A percentile compares a stretch with the other conserved stretches of the same genome.
Evolutionary conservation across 2,329 filamentous ascomycete species (phyloP).

Genomic region (Sporothrix curviconia): DNA sequence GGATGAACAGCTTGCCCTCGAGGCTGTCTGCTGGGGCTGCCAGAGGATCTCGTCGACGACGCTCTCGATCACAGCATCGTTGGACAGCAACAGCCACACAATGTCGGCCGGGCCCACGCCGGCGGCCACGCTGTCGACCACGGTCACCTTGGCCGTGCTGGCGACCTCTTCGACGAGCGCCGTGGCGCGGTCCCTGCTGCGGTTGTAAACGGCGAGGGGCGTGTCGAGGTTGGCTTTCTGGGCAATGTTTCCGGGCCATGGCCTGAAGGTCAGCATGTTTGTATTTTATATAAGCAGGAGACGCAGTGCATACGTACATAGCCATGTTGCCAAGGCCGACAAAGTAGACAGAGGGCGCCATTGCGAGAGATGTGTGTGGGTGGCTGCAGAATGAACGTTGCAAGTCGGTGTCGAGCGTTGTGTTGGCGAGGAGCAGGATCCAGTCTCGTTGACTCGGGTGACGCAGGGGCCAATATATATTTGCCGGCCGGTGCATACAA

Average conservation of each 20-base stretch:
- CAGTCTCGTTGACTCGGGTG: too few species aligned
- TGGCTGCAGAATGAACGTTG: too few species aligned
- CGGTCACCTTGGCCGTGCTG: constrained; percentile 53
- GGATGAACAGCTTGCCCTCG: constrained; percentile 70
- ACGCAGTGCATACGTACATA: constrained; percentile 44
- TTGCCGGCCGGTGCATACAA: too few species aligned
- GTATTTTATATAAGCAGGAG: background rate
- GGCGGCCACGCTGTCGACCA: constrained; percentile 57
- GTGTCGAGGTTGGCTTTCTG: constrained; percentile 66
- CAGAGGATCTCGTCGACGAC: constrained; percentile 60
- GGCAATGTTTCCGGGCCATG: constrained; percentile 77
- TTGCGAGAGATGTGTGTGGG: too few species aligned
- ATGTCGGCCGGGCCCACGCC: constrained; percentile 65
- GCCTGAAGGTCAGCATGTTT: constrained; percentile 42
- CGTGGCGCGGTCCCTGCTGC: constrained; percentile 59
- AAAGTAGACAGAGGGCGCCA: constrained; percentile 62
- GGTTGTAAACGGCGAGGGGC: constrained; percentile 75
- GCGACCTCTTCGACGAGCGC: constrained; percentile 56
- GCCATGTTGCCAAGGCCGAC: constrained; percentile 84
- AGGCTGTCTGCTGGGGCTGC: constrained; percentile 51
- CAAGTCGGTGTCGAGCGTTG: too few species aligned
- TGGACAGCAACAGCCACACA: constrained; percentile 74
- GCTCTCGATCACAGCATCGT: constrained; percentile 74
- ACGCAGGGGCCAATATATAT: too few species aligned
- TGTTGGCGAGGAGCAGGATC: too few species aligned